Evolutionary conservation across 768 basidiomycete species (phyloP).

Genomic region (Boletus reticulatus): DNA sequence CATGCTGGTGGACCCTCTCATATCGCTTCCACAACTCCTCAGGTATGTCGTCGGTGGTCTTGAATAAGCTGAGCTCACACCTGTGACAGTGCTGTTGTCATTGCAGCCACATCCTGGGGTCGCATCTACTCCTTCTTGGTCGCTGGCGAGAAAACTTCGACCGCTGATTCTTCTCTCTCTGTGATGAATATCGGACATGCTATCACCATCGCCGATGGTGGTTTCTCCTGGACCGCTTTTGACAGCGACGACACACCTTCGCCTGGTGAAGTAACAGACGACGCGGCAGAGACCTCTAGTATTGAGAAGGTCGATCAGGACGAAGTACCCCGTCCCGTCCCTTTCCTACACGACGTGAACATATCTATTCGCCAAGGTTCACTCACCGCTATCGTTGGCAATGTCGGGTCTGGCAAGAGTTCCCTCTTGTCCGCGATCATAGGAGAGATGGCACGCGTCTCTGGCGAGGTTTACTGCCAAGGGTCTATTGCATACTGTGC

Average conservation of each 20-base stretch:
- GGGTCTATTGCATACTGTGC: constrained; percentile 33
- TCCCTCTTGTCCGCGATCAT: constrained; percentile 30
- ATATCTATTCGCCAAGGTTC: constrained; percentile 20
- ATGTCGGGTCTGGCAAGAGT: constrained; percentile 29
- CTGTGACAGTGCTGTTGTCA: constrained; percentile 19
- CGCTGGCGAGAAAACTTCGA: constrained; percentile 22
- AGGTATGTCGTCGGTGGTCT: constrained; percentile 13
- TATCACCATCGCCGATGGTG: constrained; percentile 19
- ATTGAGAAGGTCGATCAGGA: constrained; percentile 9
- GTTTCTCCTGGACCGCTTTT: constrained; percentile 25
- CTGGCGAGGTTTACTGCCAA: constrained; percentile 20
- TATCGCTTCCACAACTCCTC: constrained; percentile 28
- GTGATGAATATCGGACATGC: constrained; percentile 15
- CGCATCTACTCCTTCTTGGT: constrained; percentile 29
- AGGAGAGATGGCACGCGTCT: constrained; percentile 28
- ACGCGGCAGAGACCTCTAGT: constrained; percentile 6
- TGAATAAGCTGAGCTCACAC: not conserved
- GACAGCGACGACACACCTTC: not conserved
- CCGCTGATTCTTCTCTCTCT: not conserved
- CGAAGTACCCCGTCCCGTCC: constrained; percentile 4
- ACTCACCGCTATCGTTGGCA: constrained; percentile 27
- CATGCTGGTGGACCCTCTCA: constrained; percentile 31
- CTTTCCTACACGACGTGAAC: constrained; percentile 22
- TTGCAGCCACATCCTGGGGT: constrained; percentile 28
- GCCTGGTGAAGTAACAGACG: not conserved